phyloP scores from a whole-genome alignment of 1,139 yeast species.

The Suhomyces bribrorum region DNA sequence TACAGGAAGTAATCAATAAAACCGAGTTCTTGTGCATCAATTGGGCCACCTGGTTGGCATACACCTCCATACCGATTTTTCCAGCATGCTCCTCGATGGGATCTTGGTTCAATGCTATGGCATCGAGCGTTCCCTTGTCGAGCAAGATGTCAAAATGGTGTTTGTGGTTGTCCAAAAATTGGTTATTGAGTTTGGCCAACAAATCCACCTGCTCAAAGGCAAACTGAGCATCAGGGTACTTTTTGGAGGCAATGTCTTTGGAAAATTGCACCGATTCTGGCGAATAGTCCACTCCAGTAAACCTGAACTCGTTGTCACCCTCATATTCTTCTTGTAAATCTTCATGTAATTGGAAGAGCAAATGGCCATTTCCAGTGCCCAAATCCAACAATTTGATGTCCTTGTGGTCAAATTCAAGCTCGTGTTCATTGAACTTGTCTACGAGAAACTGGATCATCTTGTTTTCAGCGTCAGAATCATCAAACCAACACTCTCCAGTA shows the following conservation, averaged over 20 bases:
- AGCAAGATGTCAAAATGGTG: conserved; percentile 65
- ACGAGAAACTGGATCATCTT: conserved; percentile 70
- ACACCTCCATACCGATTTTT: conserved; percentile 58
- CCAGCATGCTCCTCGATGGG: conserved; percentile 42
- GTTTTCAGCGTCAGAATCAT: conserved; percentile 86
- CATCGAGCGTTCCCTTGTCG: conserved; percentile 96
- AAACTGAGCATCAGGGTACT: conserved; percentile 36
- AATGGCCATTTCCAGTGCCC: conserved; percentile 96
- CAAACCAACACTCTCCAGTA: conserved; percentile 96
- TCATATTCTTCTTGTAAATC: conserved; percentile 43
- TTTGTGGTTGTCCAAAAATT: conserved; percentile 34
- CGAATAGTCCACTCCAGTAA: conserved; percentile 81
- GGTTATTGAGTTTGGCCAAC: conserved; percentile 29
- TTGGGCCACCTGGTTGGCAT: conserved; percentile 60
- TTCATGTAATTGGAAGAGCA: conserved; percentile 66
- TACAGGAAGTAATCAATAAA: conserved; percentile 87
- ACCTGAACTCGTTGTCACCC: conserved; percentile 46
- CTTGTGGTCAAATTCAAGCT: conserved; percentile 29
- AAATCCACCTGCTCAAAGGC: conserved; percentile 51
- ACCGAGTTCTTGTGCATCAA: conserved; percentile 59
- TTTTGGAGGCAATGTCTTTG: conserved; percentile 48
- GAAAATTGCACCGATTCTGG: conserved; percentile 78
- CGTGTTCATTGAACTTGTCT: conserved; percentile 29
- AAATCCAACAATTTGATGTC: conserved; percentile 61
- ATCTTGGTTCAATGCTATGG: conserved; percentile 81